Conservation (phyloP, 2,329 filamentous ascomycete genomes). For the Scedosporium dehoogii region DNA sequence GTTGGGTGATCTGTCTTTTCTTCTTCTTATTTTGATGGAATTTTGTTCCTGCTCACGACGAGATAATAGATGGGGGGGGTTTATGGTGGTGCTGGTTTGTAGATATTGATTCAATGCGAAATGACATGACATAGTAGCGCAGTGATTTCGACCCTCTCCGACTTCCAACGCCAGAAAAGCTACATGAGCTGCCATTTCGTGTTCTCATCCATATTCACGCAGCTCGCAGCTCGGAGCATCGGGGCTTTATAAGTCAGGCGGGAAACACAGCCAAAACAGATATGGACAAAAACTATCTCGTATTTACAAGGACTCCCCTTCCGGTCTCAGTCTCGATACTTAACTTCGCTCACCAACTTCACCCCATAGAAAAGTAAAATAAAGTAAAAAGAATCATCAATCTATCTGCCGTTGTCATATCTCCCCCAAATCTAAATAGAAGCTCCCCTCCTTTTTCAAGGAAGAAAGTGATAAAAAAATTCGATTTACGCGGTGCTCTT, state of each 20-base stretch:
- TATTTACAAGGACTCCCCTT: background rate
- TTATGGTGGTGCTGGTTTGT: background rate
- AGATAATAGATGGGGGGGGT: background rate
- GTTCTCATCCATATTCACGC: too few species aligned
- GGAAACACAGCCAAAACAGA: too few species aligned
- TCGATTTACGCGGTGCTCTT: background rate
- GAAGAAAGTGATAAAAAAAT: background rate
- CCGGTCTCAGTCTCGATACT: background rate
- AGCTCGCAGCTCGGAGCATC: too few species aligned
- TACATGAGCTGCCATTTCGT: too few species aligned
- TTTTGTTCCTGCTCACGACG: background rate
- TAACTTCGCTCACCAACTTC: too few species aligned
- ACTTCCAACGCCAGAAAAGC: too few species aligned
- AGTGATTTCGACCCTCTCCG: too few species aligned
- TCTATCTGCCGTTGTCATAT: background rate
- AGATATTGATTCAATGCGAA: background rate
- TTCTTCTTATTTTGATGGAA: too few species aligned
- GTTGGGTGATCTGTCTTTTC: too few species aligned
- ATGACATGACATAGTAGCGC: background rate
- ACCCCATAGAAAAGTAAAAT: too few species aligned
- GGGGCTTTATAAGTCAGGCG: too few species aligned
- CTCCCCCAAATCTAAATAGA: background rate
- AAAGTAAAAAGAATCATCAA: background rate
- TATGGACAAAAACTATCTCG: background rate
- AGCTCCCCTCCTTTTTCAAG: background rate